Percentiles rank a stretch among this genome's conserved stretches.
Conservation (phyloP, 2,329 filamentous ascomycete genomes). For the Neocucurbitaria cava region DNA sequence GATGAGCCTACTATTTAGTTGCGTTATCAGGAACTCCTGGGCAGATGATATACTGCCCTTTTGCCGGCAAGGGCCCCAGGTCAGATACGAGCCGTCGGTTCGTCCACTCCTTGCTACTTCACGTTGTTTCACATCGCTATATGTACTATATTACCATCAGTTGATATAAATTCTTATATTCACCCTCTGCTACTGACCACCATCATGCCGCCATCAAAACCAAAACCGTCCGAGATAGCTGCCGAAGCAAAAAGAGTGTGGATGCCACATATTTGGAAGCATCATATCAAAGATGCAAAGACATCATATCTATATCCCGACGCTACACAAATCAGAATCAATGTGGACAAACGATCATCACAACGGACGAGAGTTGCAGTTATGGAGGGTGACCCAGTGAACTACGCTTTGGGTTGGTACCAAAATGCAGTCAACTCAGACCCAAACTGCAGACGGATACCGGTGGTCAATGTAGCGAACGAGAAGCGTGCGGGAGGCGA, state of each 20-base stretch:
- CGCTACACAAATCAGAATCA: slow-evolving; percentile 49
- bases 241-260: slow-evolving; percentile 75
- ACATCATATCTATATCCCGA: slow-evolving; percentile 65
- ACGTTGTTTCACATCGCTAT: slow-evolving; percentile 11
- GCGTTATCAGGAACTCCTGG: slow-evolving; percentile 32
- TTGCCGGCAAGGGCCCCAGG: slow-evolving; percentile 21
- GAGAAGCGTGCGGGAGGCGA: slow-evolving; percentile 80
- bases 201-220: slow-evolving; percentile 64
- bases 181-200: slow-evolving; percentile 4
- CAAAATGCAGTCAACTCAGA: slow-evolving; percentile 41
- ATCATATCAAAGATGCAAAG: slow-evolving; percentile 62
- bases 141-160: slow-evolving; percentile 12
- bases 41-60: slow-evolving; percentile 39
- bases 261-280: slow-evolving; percentile 68
- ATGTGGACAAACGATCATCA: slow-evolving; percentile 54
- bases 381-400: slow-evolving; percentile 55
- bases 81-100: slow-evolving; percentile 11
- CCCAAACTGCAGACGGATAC: slow-evolving; percentile 54
- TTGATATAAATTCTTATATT: slow-evolving; percentile 6
- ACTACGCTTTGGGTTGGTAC: slow-evolving; percentile 67
- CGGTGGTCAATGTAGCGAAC: slow-evolving; percentile 76
- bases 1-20: slow-evolving; percentile 39
- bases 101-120: slow-evolving; percentile 14
- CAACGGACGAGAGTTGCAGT: slow-evolving; percentile 53
- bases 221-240: slow-evolving; percentile 73